These are phyloP conservation scores for Fallopia convolvulus DNA, from an alignment of 148 eudicot species.

Conservation along the genomic window DNA sequence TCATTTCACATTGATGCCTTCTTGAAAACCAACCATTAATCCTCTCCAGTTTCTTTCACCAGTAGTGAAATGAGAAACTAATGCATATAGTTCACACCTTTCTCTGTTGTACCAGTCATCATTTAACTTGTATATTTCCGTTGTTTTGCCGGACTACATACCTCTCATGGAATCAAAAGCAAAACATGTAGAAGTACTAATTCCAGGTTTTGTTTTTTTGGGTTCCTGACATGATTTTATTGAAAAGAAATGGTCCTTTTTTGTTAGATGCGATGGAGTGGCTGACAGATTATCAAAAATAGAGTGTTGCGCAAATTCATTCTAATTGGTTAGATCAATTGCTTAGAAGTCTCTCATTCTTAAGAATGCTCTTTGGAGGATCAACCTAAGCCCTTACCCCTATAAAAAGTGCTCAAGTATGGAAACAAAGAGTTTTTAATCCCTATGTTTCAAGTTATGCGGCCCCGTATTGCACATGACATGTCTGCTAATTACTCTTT, in stretches of 20 bases:
- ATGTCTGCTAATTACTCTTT: neutral
- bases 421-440: neutral
- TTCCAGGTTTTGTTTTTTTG: neutral
- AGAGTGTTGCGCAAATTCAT: neutral
- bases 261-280: neutral
- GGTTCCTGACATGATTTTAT: neutral
- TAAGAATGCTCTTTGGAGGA: neutral
- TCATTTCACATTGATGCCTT: neutral
- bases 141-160: neutral
- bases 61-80: neutral
- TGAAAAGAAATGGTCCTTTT: too few relatives aligned
- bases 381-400: neutral
- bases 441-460: neutral
- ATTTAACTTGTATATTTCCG: neutral
- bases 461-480: neutral
- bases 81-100: neutral
- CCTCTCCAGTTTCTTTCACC: neutral
- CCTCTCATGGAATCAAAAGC: neutral
- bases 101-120: neutral
- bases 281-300: neutral
- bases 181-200: neutral
- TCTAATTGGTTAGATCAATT: too few relatives aligned
- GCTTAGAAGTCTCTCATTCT: too few relatives aligned
- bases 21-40: neutral
- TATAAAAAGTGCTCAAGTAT: neutral